These are phyloP conservation scores for Pyrenochaeta sp. DNA, from an alignment of 2,329 filamentous ascomycete species.

Conservation along the genomic window DNA sequence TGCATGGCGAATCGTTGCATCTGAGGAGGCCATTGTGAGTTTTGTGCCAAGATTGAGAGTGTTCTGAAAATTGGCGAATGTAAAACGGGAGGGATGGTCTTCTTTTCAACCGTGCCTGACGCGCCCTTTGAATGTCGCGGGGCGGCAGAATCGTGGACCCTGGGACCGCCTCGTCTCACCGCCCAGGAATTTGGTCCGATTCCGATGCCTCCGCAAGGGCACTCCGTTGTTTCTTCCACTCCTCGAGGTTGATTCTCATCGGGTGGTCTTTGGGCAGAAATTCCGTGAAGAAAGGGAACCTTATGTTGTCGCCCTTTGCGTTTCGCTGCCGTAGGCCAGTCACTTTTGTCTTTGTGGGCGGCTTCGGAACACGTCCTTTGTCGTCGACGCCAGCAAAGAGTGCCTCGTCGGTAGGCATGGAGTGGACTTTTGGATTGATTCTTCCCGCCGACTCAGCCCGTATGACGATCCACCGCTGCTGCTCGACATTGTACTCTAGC, in stretches of 20 bases:
- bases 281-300: constrained; percentile 34
- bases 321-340: constrained; percentile 18
- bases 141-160: constrained; percentile 16
- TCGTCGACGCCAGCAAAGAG: constrained; percentile 42
- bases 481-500: constrained; percentile 47
- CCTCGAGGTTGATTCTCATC: constrained; percentile 23
- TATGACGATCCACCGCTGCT: constrained; percentile 31
- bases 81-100: no score
- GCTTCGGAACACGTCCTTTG: constrained; percentile 13
- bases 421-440: constrained; percentile 19
- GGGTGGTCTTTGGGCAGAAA: constrained; percentile 26
- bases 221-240: constrained; percentile 27
- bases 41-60: neutral
- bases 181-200: constrained; percentile 1
- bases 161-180: constrained; percentile 1
- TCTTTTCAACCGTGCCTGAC: no score
- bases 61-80: no score
- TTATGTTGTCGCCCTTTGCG: constrained; percentile 20
- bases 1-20: constrained; percentile 63
- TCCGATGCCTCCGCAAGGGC: constrained; percentile 7
- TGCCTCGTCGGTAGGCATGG: constrained; percentile 21
- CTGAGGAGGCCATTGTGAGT: constrained; percentile 34
- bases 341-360: constrained; percentile 7
- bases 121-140: constrained; percentile 18
- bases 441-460: constrained; percentile 31